Evolutionary conservation across 768 basidiomycete species (phyloP).

Genomic region (Collybia nuda): DNA sequence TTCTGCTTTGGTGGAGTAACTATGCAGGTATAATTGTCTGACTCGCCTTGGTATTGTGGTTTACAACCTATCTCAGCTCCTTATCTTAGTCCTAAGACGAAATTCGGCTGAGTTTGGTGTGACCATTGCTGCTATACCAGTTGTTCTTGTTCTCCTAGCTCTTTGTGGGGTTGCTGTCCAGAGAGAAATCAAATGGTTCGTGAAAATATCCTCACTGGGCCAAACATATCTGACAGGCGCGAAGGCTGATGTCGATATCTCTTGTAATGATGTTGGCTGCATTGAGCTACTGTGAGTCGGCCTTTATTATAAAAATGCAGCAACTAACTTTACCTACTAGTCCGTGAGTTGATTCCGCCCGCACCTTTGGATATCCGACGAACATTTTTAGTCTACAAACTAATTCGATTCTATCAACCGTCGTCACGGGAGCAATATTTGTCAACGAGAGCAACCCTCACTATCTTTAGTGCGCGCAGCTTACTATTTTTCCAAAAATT

Average conservation of each 20-base stretch:
- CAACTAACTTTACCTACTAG: slow-evolving; percentile 16
- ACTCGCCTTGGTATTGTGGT: not conserved
- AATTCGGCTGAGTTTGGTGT: slow-evolving; percentile 78
- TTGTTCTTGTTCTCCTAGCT: slow-evolving; percentile 67
- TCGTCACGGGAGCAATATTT: slow-evolving; percentile 50
- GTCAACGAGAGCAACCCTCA: slow-evolving; percentile 78
- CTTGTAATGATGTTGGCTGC: slow-evolving; percentile 79
- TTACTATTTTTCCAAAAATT: not conserved
- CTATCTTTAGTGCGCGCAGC: slow-evolving; percentile 67
- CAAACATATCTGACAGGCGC: not conserved
- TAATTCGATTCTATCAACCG: slow-evolving; percentile 81
- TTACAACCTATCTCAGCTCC: slow-evolving; percentile 47
- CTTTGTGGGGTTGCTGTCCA: slow-evolving; percentile 71
- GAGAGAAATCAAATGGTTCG: slow-evolving; percentile 78
- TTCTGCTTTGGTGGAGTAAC: slow-evolving; percentile 87
- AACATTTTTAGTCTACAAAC: slow-evolving; percentile 65
- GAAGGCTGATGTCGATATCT: slow-evolving; percentile 70
- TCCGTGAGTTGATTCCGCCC: slow-evolving; percentile 30
- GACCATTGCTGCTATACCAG: slow-evolving; percentile 81
- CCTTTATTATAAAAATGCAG: not conserved
- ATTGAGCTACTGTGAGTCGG: slow-evolving; percentile 70
- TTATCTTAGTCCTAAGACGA: slow-evolving; percentile 69
- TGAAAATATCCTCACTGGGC: not conserved
- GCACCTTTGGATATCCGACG: not conserved
- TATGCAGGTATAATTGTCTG: slow-evolving; percentile 59